Evolutionary conservation across 257 asterid species (phyloP).

Genomic region (Solanum corneliomulleri): DNA sequence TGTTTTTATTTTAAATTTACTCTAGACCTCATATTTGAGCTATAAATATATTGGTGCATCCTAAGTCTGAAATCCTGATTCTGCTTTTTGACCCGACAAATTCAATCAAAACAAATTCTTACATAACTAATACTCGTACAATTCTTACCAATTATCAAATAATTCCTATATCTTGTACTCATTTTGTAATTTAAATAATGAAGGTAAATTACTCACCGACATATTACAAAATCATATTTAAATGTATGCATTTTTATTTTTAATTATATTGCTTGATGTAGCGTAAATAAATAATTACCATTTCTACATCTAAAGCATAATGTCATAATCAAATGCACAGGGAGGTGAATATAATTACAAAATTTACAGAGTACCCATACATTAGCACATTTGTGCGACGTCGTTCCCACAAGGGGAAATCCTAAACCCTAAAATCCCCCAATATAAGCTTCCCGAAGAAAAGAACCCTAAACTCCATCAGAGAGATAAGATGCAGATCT

Average conservation of each 20-base stretch:
- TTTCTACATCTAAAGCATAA: not conserved
- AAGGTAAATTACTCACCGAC: not conserved
- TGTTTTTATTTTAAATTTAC: too few relatives aligned
- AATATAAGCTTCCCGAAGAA: not conserved
- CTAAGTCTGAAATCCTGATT: too few relatives aligned
- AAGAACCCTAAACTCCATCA: not conserved
- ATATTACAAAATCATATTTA: not conserved
- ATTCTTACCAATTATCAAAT: not conserved
- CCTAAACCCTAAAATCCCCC: not conserved
- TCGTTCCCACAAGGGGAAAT: not conserved
- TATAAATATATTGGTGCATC: too few relatives aligned
- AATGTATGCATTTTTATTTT: not conserved
- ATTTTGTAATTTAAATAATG: not conserved
- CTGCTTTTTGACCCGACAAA: too few relatives aligned
- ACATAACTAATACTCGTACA: too few relatives aligned
- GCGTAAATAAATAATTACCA: not conserved
- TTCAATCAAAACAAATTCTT: not conserved
- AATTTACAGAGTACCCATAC: not conserved
- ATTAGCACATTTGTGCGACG: not conserved
- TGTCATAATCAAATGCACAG: not conserved
- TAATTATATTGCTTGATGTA: not conserved
- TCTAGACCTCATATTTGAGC: too few relatives aligned
- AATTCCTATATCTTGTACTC: not conserved
- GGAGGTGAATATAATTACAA: not conserved
- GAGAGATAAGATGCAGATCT: conserved; percentile 48